These are phyloP conservation scores for Auriculariales sp. DNA, from an alignment of 768 basidiomycete species.

Conservation along the genomic window DNA sequence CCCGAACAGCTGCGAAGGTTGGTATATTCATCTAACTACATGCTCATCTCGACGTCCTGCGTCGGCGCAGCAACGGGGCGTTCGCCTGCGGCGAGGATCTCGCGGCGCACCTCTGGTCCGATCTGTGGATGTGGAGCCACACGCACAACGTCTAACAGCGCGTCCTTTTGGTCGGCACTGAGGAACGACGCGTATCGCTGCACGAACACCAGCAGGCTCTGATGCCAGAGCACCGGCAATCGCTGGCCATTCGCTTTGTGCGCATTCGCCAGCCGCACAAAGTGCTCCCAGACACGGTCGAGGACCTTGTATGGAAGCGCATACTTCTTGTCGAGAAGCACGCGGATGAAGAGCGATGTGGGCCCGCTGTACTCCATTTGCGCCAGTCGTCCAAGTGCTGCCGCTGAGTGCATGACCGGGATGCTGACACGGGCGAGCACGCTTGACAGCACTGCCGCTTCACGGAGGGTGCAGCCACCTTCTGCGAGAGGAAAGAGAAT, in stretches of 20 bases:
- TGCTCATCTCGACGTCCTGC: constrained; percentile 11
- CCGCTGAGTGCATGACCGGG: constrained; percentile 93
- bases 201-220: constrained; percentile 84
- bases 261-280: constrained; percentile 87
- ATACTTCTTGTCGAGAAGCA: constrained; percentile 94
- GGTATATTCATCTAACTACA: too few species aligned
- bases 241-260: constrained; percentile 56
- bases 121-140: constrained; percentile 80
- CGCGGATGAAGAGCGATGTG: constrained; percentile 92
- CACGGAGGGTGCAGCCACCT: constrained; percentile 80
- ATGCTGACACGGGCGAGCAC: constrained; percentile 82
- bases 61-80: constrained; percentile 19
- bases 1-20: too few species aligned
- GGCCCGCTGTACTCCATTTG: constrained; percentile 97
- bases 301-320: constrained; percentile 96
- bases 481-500: constrained; percentile 76
- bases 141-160: constrained; percentile 83
- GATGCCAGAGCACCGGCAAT: constrained; percentile 97
- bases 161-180: constrained; percentile 95
- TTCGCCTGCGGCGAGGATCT: constrained; percentile 22
- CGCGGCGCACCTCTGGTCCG: constrained; percentile 76
- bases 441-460: constrained; percentile 88
- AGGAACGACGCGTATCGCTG: constrained; percentile 94
- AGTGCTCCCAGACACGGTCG: constrained; percentile 95
- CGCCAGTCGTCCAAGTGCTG: constrained; percentile 82